Base-by-base conservation (phyloP, 2,329 filamentous ascomycete genomes). In the Endocalyx cinctus region DNA sequence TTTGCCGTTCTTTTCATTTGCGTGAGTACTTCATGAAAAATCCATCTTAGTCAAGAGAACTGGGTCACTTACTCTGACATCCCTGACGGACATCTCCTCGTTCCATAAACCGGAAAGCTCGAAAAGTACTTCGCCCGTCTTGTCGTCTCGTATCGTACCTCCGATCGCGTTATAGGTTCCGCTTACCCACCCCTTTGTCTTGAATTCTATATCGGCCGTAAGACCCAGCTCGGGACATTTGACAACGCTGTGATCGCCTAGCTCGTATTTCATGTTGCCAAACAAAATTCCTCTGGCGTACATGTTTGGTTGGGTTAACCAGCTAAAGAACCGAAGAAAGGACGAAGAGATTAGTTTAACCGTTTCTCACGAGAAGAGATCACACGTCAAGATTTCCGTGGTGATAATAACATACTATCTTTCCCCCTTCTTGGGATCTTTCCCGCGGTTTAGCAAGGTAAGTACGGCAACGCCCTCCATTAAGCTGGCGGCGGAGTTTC, bases 211-310 rank as follows among this genome's bases (percentile, higher is more conserved):
- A 57, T 98, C 90, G 39, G 88, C 90, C 17, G 80, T 76, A 13
- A 98, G 71, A 37, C 88, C 82, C 13, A 87, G 76, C 58, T 97
- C 90, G 0, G 90, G 87, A 59, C 92, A 97, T 46, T 82, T 77
- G 14, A 98, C 86, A 50, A 88, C 87, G 58, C 89, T 95, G 66
- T 95, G 89, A 58, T 97, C 90, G 44, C 90, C 92, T 6, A 98
- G 78, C 66, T 98, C 92, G 62, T 97, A 98, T 62, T 96, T 97
- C 92, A 98, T 97, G 62, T 96, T 97, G 29, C 92, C 92, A 53
- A 98, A 96, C 7, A 98, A 70, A 39, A 98, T 97, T 22, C 92
- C 90, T 42, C 92, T 79, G 15, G 90, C 92, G 60, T 98, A 98
- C 88, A 98, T 98, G 67, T 98, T 98, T 13, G 92, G 92, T 55